Evolutionary conservation across 768 basidiomycete genomes (phyloP).

Genomic region (Pisolithus tinctorius): DNA sequence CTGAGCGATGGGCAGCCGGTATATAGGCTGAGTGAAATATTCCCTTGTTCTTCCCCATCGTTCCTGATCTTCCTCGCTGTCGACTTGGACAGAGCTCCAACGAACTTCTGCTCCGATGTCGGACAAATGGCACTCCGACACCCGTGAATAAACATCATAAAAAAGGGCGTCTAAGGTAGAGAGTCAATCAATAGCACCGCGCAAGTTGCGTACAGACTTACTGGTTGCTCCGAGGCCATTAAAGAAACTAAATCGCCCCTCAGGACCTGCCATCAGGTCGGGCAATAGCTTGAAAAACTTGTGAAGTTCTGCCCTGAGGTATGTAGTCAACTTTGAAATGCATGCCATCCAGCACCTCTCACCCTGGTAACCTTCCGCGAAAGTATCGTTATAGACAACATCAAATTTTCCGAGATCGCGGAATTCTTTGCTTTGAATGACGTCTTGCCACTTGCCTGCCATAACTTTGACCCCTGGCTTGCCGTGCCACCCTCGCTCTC

Average conservation of each 20-base stretch:
- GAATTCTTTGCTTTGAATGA: constrained; percentile 54
- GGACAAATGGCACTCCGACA: constrained; percentile 81
- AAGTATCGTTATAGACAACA: constrained; percentile 87
- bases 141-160: constrained; percentile 84
- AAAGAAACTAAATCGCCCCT: constrained; percentile 90
- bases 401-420: constrained; percentile 72
- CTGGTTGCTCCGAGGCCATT: constrained; percentile 95
- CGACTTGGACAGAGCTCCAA: constrained; percentile 77
- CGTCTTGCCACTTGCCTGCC: constrained; percentile 94
- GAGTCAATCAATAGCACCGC: neutral
- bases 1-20: constrained; percentile 54
- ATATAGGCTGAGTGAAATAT: constrained; percentile 74
- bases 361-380: constrained; percentile 81
- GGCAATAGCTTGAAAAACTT: constrained; percentile 79
- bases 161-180: constrained; percentile 64
- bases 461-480: constrained; percentile 72
- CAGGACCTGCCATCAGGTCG: constrained; percentile 63
- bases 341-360: constrained; percentile 2
- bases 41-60: constrained; percentile 72
- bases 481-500: constrained; percentile 67
- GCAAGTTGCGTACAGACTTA: constrained; percentile 29
- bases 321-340: neutral
- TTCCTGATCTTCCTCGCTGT: constrained; percentile 35
- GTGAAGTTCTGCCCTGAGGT: constrained; percentile 45
- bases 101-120: constrained; percentile 70